These are phyloP conservation scores for Hordeum pubiflorum DNA, from an alignment of 202 grass and related monocot genomes.

Conservation along the genomic window DNA sequence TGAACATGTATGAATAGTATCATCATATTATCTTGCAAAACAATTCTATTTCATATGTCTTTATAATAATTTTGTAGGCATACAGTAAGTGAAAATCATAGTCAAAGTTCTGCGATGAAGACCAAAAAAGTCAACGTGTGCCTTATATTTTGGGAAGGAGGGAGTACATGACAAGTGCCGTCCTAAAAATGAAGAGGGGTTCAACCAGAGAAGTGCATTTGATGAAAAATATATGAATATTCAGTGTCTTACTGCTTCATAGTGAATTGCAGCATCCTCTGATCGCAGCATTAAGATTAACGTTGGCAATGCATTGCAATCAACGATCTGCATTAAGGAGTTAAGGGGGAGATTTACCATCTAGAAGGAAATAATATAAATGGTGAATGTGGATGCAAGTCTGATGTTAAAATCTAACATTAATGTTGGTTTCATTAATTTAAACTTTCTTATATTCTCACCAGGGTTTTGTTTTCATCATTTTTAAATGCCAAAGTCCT, in stretches of 20 bases:
- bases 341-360: background rate
- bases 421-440: conserved; percentile 11
- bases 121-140: no score
- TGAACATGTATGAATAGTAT: no score
- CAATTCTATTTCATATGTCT: no score
- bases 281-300: conserved; percentile 97
- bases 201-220: background rate
- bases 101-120: no score
- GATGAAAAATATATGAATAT: conserved; percentile 14
- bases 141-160: no score
- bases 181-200: background rate
- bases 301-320: conserved; percentile 94
- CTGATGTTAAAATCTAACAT: conserved; percentile 14
- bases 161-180: background rate
- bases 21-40: no score
- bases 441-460: conserved; percentile 25
- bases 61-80: no score
- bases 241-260: conserved; percentile 75
- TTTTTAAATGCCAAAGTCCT: conserved; percentile 98
- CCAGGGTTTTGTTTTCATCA: conserved; percentile 94
- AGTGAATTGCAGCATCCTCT: conserved; percentile 97
- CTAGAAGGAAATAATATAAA: background rate
- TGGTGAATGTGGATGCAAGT: background rate
- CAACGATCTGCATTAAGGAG: conserved; percentile 67
- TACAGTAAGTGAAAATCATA: no score